Evolutionary conservation across 140 eudicot species (phyloP).

Genomic region (Erigeron philadelphicus): DNA sequence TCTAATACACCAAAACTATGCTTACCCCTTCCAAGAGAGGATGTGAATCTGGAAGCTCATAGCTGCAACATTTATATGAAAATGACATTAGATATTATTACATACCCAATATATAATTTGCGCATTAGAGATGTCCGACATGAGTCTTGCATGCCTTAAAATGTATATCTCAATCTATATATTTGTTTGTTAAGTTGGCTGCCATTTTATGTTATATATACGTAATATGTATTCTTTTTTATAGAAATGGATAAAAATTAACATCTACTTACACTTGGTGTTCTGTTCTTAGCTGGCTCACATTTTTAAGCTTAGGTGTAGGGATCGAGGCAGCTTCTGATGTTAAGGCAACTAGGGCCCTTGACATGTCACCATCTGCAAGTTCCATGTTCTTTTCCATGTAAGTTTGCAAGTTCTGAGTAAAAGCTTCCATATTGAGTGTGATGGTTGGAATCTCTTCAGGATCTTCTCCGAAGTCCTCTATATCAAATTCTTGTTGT

Average conservation of each 20-base stretch:
- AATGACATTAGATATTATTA: neutral
- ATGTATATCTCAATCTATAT: too few species aligned
- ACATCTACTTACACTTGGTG: conserved; percentile 84
- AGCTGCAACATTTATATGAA: conserved; percentile 44
- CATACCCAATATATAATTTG: neutral
- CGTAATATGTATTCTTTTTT: neutral
- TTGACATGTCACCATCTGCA: conserved; percentile 65
- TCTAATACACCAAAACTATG: conserved; percentile 22
- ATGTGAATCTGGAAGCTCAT: conserved; percentile 96
- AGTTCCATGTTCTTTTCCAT: conserved; percentile 54
- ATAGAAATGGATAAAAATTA: neutral
- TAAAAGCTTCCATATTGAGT: conserved; percentile 69
- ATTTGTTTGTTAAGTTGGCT: neutral
- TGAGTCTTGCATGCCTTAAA: too few species aligned
- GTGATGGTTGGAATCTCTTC: conserved; percentile 77
- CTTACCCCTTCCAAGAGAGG: conserved; percentile 86
- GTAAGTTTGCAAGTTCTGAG: conserved; percentile 53
- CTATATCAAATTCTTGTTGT: conserved; percentile 55
- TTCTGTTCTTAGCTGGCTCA: conserved; percentile 88
- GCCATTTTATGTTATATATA: too few species aligned
- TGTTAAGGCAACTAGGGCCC: conserved; percentile 79
- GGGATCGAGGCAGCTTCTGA: conserved; percentile 93
- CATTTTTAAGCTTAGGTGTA: conserved; percentile 71
- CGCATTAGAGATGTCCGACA: too few species aligned
- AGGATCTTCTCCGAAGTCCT: conserved; percentile 53